A percentile compares a stretch with the other conserved stretches of the same genome.
Evolutionary conservation across 2,329 filamentous ascomycete genomes (phyloP).

Genomic region (Trichoderma sp.): DNA sequence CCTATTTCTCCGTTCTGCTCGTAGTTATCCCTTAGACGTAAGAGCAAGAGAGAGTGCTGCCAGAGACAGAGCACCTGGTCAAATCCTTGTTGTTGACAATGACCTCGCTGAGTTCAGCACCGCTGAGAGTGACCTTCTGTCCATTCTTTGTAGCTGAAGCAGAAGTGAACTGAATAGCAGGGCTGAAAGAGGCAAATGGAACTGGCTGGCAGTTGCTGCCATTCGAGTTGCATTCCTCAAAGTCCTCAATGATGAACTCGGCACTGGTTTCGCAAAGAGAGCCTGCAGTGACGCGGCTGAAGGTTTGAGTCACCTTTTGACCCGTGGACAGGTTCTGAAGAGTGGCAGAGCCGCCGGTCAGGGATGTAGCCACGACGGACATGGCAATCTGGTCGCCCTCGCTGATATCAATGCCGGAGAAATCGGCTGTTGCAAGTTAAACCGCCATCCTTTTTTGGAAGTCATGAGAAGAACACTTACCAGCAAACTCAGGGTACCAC

Average conservation of each 20-base stretch:
- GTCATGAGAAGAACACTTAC: background rate
- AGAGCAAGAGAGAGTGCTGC: conserved; percentile 9
- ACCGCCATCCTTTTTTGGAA: background rate
- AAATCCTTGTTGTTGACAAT: conserved; percentile 9
- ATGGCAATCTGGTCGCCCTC: conserved; percentile 1
- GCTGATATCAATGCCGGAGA: conserved; percentile 4
- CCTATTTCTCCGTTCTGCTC: background rate
- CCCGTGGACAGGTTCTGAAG: conserved; percentile 5
- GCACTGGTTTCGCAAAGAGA: conserved; percentile 13
- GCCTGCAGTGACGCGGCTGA: conserved; percentile 1
- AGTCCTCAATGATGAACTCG: conserved; percentile 11
- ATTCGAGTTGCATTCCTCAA: background rate
- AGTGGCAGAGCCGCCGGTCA: conserved; percentile 11
- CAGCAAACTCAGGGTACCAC: conserved; percentile 11
- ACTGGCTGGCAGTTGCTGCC: conserved; percentile 1
- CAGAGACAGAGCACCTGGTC: conserved; percentile 6
- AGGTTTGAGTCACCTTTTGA: conserved; percentile 2
- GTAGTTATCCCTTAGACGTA: background rate
- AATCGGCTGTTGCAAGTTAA: background rate
- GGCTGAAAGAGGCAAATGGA: conserved; percentile 11
- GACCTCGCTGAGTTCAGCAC: background rate
- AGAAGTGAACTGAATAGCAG: conserved; percentile 5
- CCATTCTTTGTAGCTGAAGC: background rate
- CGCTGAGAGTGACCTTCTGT: conserved; percentile 1
- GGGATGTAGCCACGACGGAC: conserved; percentile 3